These are phyloP conservation scores for Candida qinlingensis DNA, from an alignment of 805 yeast species.

Conservation along the genomic window DNA sequence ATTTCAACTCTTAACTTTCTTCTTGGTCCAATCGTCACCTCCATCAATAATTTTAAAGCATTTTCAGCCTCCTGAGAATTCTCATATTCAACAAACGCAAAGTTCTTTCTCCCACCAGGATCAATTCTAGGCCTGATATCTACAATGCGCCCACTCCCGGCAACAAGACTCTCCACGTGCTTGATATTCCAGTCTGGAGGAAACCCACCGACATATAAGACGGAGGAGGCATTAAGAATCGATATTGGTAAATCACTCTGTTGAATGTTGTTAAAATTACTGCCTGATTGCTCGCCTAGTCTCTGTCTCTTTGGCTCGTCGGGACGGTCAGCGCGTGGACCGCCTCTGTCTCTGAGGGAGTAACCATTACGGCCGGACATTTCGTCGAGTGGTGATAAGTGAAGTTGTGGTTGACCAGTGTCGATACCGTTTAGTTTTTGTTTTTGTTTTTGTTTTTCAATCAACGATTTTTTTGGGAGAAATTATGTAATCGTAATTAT, in stretches of 20 bases:
- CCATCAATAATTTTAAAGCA: conserved; percentile 41
- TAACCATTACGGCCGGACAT: conserved; percentile 4
- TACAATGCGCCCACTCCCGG: conserved; percentile 68
- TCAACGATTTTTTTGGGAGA: too few species aligned
- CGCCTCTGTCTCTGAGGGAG: conserved; percentile 7
- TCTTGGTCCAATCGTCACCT: conserved; percentile 41
- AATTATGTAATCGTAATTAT: too few species aligned
- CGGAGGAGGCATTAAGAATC: conserved; percentile 26
- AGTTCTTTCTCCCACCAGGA: conserved; percentile 54
- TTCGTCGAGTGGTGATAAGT: too few species aligned
- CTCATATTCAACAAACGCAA: conserved; percentile 56
- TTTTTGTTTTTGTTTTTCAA: too few species aligned
- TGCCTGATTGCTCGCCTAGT: background rate
- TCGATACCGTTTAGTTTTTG: too few species aligned
- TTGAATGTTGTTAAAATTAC: background rate
- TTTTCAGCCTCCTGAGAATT: conserved; percentile 46
- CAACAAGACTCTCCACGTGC: conserved; percentile 55
- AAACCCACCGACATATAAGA: conserved; percentile 54
- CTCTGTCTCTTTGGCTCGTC: conserved; percentile 1
- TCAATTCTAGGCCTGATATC: conserved; percentile 44
- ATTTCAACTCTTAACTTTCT: conserved; percentile 47
- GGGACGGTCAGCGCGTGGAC: background rate
- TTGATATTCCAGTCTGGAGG: conserved; percentile 72
- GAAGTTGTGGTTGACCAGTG: too few species aligned
- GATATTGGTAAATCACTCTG: background rate